Base-by-base conservation (phyloP, 108 stramenopile genomes). In the Chaetoceros muelleri region DNA sequence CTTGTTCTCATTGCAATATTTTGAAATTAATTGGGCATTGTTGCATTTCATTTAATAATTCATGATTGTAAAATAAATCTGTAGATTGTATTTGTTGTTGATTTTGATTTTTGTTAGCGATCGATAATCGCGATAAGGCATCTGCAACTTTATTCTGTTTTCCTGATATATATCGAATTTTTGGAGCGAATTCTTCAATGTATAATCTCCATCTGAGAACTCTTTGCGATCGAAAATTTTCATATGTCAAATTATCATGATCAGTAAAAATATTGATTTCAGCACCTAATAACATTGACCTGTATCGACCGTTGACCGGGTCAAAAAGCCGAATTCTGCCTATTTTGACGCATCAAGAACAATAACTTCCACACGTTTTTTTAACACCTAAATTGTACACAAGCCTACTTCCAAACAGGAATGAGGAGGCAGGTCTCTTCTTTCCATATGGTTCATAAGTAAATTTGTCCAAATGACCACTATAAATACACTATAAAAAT, bases 141-240 rank as follows among this genome's bases (percentile, higher is more conserved):
- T n/a, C n/a, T n/a, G 8, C 59, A 28, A 24, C 58, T 52, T 19
- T 46, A 16, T 44, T 47, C 24, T 3, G 2, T 0, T n/a, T 16
- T 45, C 61, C 69, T 49, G 57, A 7, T 19, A 70, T 66, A 24
- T 66, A 67, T 24, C 58, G 60, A 16, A 71, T 44, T 16, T 20
- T 62, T 8, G 72, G 69, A 5, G 52, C 26, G 28, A 34, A 76
- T 69, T 72, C 63, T 58, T n/a, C n/a, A n/a, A n/a, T n/a, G n/a
- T n/a, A n/a, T n/a, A n/a, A n/a, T n/a, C n/a, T n/a, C n/a, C n/a
- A 74, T 40, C 68, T 67, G 22, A 69, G 21, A 2, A 76, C 68
- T 10, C 72, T 65, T 63, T 78, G 69, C 17, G 69, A 64, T 3
- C 62, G 49, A 5, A 70, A 45, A 2, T 30, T 53, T 10, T 61